Base-by-base conservation (phyloP, 2,329 filamentous ascomycete genomes). In the Mollisiaceae sp. region DNA sequence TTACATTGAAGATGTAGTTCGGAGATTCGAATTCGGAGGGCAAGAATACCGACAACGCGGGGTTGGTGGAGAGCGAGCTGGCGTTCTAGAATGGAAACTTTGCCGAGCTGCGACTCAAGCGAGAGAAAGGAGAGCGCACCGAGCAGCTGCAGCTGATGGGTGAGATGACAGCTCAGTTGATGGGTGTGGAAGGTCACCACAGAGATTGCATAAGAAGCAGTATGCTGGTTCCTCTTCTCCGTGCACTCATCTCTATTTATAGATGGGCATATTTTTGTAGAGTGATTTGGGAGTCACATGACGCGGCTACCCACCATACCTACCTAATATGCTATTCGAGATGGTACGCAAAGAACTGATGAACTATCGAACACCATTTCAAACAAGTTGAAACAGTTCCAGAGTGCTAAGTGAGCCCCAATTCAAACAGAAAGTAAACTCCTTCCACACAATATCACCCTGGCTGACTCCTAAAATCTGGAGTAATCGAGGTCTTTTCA, bases 1-100 rank as follows among this genome's bases (percentile, higher is more conserved):
- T 32, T 22, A 47, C 9, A 52, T 11, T 52, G 47, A 4, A 20
- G 15, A 20, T n/a, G 18, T 3, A 20, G 8, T 18, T n/a, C 8
- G 20, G n/a, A 47, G 20, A 22, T 47, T 11, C 43, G 43, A 47
- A 18, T 22, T 8, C n/a, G 8, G 43, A n/a, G 24, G 9, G 47
- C 47, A 52, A 52, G 47, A 27, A 12, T 52, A 27, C 20, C 47
- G 47, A 52, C 15, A 52, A 52, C 14, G 47, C 47, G 47, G 47
- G 47, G 47, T 27, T 52, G 11, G 43, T 45, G 43, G 43, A 18
- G n/a, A 22, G 47, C 27, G 47, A 52, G 47, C 47, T 52, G 47
- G 20, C 47, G 47, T 52, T 9, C 12, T 8, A 8, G 8, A 27
- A 32, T 52, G 47, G 47, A 9, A 52, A 52, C 8, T 52, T 27